Conservation (phyloP, 2,329 filamentous ascomycete genomes). For the Aspergillus pseudoterreus region DNA sequence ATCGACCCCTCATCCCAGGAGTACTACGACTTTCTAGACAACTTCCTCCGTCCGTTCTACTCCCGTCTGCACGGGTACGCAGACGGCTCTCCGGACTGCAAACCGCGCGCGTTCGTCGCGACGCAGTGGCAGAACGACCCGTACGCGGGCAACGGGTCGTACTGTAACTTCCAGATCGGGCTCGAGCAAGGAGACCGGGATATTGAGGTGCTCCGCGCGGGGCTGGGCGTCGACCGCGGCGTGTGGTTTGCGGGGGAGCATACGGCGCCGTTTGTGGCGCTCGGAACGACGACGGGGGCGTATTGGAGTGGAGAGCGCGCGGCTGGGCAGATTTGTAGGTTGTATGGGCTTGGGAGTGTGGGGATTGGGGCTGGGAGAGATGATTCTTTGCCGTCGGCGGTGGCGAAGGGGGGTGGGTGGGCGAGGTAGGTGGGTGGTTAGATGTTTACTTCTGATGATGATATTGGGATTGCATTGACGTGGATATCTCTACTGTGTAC, state of each 20-base stretch:
- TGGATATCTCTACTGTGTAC: no score
- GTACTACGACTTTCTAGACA: slow-evolving; percentile 54
- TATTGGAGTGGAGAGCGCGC: slow-evolving; percentile 88
- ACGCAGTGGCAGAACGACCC: slow-evolving; percentile 78
- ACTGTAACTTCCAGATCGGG: slow-evolving; percentile 80
- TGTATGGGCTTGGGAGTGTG: slow-evolving; percentile 21
- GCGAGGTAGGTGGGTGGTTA: no score
- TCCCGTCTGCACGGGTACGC: slow-evolving; percentile 68
- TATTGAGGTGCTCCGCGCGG: slow-evolving; percentile 57
- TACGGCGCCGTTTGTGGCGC: slow-evolving; percentile 80
- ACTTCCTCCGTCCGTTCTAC: slow-evolving; percentile 75
- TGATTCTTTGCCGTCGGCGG: slow-evolving; percentile 31
- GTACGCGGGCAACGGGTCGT: slow-evolving; percentile 76
- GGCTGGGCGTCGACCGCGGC: slow-evolving; percentile 52
- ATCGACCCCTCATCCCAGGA: slow-evolving; percentile 40
- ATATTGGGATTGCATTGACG: no score
- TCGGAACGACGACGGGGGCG: slow-evolving; percentile 85
- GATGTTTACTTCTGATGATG: no score
- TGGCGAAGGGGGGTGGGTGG: not conserved
- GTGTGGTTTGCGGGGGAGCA: slow-evolving; percentile 90
- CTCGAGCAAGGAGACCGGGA: slow-evolving; percentile 67
- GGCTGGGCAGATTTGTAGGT: slow-evolving; percentile 51
- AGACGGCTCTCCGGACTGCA: slow-evolving; percentile 52
- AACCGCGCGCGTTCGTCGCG: slow-evolving; percentile 60
- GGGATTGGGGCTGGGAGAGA: slow-evolving; percentile 23